These are phyloP conservation scores for Verticillium longisporum DNA, from an alignment of 2,329 filamentous ascomycete genomes.

Conservation along the genomic window DNA sequence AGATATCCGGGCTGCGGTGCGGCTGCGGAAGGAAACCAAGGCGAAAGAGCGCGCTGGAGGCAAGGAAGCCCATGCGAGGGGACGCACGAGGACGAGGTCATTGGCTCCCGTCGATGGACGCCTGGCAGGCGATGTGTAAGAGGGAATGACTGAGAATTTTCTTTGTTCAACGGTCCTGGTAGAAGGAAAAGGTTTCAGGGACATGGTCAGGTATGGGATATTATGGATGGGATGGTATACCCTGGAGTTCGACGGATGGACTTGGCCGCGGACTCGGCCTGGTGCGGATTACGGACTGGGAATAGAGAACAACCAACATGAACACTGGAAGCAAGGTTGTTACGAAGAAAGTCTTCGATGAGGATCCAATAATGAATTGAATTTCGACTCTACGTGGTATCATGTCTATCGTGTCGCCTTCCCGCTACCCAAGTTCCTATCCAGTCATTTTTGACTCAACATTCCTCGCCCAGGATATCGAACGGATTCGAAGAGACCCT, in stretches of 20 bases:
- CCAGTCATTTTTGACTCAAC: neutral
- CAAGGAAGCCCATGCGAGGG: neutral
- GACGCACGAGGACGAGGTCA: neutral
- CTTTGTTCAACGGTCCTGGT: neutral
- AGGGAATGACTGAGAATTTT: neutral
- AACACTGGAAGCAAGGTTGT: neutral
- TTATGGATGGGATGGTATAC: neutral
- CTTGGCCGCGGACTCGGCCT: neutral
- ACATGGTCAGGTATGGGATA: neutral
- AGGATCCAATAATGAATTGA: neutral
- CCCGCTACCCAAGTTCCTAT: no score
- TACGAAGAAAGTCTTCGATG: neutral
- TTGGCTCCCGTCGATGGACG: neutral
- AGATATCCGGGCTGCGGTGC: conserved; percentile 19
- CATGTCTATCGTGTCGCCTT: no score
- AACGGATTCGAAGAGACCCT: conserved; percentile 7
- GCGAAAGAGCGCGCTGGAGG: conserved; percentile 15
- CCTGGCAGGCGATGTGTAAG: neutral
- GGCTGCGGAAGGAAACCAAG: conserved; percentile 24
- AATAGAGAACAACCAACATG: neutral
- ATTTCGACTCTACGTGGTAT: neutral
- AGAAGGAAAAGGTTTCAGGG: neutral
- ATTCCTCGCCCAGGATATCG: conserved; percentile 5
- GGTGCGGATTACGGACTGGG: neutral
- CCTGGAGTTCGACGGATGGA: neutral